Evolutionary conservation across 1,139 yeast species (phyloP), one percentile per base, ranked within the genome.

Genomic region (Blastobotrys elegans): DNA sequence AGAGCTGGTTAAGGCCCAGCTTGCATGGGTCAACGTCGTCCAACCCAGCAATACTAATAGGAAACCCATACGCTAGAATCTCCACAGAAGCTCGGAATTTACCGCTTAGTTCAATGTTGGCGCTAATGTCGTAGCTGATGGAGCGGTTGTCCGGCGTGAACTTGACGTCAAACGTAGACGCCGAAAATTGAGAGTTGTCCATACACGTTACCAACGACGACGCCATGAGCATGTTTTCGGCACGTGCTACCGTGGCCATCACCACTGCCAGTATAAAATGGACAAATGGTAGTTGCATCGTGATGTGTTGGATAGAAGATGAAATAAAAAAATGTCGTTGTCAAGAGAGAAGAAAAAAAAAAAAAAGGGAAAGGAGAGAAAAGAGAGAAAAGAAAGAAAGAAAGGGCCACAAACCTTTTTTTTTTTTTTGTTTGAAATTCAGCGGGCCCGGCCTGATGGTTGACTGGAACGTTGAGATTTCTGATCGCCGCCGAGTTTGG

Each of bases 171-270:
- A 94, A 88, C 57, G 73, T 78, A 21, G 90, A 78, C 4, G 97
- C 90, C 2, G 96, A 81, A 57, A 92, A 77, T 60, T 80, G 82
- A 18, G 97, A 90, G 65, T 86, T 74, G 49, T 81, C 85, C 96
- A 88, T 88, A 72, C 99, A 92, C 43, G 99, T 89, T 56, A 90
- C 76, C 56, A 94, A 74, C 8, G 97, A 64, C 16, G 67, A 56
- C 14, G 75, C 70, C 47, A 51, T 53, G 20, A 67, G 56, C 44
- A 59, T 49, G 18, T 51, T 50, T 14, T 34, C 40, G 14, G 46
- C 46, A 11, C 11, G 16, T 16, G 20, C 36, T 27, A 7, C 21
- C 8, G 8, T 24, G 27, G 27, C 27, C 27, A 24, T 24, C 8
- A 24, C 27, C 27, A 24, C 27, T 24, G 27, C 27, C 27, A 24